Evolutionary conservation across 2,329 filamentous ascomycete species (phyloP).

Genomic region (Malbranchea zuffiana): DNA sequence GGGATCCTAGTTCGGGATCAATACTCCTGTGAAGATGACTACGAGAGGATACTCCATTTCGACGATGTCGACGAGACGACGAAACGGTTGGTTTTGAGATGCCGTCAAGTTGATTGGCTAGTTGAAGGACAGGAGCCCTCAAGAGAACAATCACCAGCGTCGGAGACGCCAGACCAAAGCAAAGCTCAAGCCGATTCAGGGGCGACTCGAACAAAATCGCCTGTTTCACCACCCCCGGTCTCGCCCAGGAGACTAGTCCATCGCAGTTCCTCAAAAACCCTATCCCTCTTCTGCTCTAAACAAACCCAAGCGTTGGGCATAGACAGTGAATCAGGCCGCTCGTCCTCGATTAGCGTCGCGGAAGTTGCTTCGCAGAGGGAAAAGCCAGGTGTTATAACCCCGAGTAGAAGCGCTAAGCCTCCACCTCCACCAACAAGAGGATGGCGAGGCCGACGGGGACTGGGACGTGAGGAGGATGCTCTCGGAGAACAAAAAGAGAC

Average conservation of each 20-base stretch:
- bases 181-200: not conserved
- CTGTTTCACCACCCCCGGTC: not conserved
- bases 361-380: constrained; percentile 72
- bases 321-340: constrained; percentile 56
- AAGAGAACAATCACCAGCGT: constrained; percentile 15
- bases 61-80: constrained; percentile 42
- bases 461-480: constrained; percentile 24
- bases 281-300: constrained; percentile 18
- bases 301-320: constrained; percentile 48
- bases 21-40: constrained; percentile 47
- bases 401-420: constrained; percentile 47
- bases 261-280: constrained; percentile 20
- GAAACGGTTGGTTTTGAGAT: constrained; percentile 37
- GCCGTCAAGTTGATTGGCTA: constrained; percentile 38
- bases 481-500: constrained; percentile 12
- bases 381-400: constrained; percentile 71
- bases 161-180: not conserved
- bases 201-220: not conserved
- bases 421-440: constrained; percentile 34
- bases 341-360: constrained; percentile 62
- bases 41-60: constrained; percentile 39
- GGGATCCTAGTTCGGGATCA: constrained; percentile 60
- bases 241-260: not conserved
- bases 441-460: constrained; percentile 28
- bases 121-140: constrained; percentile 23